Evolutionary conservation across 108 stramenopile species (phyloP), one percentile per base, ranked within the genome.

Genomic region (Nitzschia sp.): DNA sequence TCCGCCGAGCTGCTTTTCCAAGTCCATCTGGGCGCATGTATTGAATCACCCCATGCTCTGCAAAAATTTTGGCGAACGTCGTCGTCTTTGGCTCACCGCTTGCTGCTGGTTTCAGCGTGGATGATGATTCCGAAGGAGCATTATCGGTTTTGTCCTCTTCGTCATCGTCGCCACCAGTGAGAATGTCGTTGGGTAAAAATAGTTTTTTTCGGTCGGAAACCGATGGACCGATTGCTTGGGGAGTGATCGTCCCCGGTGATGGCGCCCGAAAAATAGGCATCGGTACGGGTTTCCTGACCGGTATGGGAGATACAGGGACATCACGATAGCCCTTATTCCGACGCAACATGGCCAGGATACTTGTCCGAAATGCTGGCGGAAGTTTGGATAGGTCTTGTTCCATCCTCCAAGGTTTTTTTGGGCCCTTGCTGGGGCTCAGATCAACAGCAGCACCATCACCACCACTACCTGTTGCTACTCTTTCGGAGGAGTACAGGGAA

Each of bases 1-100:
- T 50, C 13, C 21, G 36, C 38, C 25, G 28, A 15, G 60, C 60
- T 25, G 60, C 60, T 19, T 61, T 41, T 13, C 60, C 60, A 45
- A 44, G 38, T 23, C 63, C 63, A 11, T 64, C 63, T 1, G 63
- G 63, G 1, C 63, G 46, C 46, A 48, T 48, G 47, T 64, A 64
- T 31, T 35, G 28, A 13, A 64, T 13, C 0, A 64, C 63, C 17
- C 46, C 63, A 50, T 64, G 63, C 28, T 41, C 15, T 25, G 23
- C 29, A 31, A 32, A 56, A n/a, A 56, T 29, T 16, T 17, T 11
- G 30, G 55, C 4, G 17, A 56, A 32, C 5, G 13, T 19, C n/a
- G n/a, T n/a, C n/a, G n/a, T n/a, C n/a, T n/a, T n/a, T n/a, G n/a
- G n/a, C n/a, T 52, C 21, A 23, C 23, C 50, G n/a, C n/a, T n/a